phyloP scores from a whole-genome alignment of 768 basidiomycete genomes.

The Dacryopinax primogenitus region DNA sequence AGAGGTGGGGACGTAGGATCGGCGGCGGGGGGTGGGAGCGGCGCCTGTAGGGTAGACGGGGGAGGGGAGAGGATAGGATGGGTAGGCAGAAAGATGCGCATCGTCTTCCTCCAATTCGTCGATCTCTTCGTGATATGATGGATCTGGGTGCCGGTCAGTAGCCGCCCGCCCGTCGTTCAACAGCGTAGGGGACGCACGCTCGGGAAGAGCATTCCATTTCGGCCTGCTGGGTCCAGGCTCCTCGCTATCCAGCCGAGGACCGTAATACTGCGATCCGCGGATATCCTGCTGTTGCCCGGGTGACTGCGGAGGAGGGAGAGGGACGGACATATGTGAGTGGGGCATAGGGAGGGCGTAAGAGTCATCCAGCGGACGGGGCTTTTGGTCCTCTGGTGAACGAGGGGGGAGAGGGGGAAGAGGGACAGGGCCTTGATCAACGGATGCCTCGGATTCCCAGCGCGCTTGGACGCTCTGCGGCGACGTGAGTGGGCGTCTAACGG shows the following conservation, averaged over 20 bases:
- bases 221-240: slow-evolving; percentile 4
- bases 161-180: not conserved
- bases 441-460: not conserved
- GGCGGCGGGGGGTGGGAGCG: not conserved
- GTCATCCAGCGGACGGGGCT: not conserved
- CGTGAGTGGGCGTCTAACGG: not conserved
- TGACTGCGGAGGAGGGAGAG: not conserved
- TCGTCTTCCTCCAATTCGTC: slow-evolving; percentile 6
- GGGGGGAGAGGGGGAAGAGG: not conserved
- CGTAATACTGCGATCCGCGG: not conserved
- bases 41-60: not conserved
- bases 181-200: not conserved
- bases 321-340: not conserved
- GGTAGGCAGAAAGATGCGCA: not conserved
- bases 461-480: not conserved
- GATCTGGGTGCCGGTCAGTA: not conserved
- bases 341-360: not conserved
- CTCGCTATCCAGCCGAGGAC: slow-evolving; percentile 5
- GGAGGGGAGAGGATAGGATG: not conserved
- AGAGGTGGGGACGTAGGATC: slow-evolving; percentile 5
- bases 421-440: not conserved
- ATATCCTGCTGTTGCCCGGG: not conserved
- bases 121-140: slow-evolving; percentile 3
- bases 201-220: not conserved
- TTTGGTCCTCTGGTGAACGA: not conserved